A percentile compares a stretch with the other conserved stretches of the same genome.
Conservation (phyloP, 495 filamentous ascomycete species). For the Tuber calosporum region DNA sequence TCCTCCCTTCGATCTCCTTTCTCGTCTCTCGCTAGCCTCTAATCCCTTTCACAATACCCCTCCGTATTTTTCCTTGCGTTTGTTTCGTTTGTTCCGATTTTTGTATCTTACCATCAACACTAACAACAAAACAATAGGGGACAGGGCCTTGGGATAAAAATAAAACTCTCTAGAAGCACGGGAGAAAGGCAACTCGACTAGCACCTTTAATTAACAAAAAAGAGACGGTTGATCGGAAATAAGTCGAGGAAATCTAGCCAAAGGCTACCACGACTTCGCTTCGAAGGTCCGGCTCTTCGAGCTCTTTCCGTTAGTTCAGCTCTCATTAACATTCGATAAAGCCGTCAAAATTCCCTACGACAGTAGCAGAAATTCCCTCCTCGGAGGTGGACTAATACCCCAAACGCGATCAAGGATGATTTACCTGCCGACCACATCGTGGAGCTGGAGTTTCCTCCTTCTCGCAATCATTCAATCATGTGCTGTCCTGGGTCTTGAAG, state of each 20-base stretch:
- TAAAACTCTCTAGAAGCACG: slow-evolving; percentile 17
- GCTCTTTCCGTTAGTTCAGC: slow-evolving; percentile 18
- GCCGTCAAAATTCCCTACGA: slow-evolving; percentile 50
- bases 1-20: slow-evolving; percentile 31
- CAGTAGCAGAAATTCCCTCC: slow-evolving; percentile 58
- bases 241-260: slow-evolving; percentile 15
- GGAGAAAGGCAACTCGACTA: slow-evolving; percentile 21
- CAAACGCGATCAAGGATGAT: slow-evolving; percentile 47
- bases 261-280: slow-evolving; percentile 28
- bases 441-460: slow-evolving; percentile 81
- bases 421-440: slow-evolving; percentile 68
- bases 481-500: slow-evolving; percentile 73
- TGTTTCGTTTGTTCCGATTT: slow-evolving; percentile 22
- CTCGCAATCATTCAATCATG: slow-evolving; percentile 67
- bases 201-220: slow-evolving; percentile 7
- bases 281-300: slow-evolving; percentile 26
- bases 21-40: slow-evolving; percentile 15
- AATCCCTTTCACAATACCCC: slow-evolving; percentile 4
- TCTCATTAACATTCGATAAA: slow-evolving; percentile 35
- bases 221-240: slow-evolving; percentile 9
- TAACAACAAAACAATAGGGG: slow-evolving; percentile 12
- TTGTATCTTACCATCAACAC: slow-evolving; percentile 22
- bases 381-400: slow-evolving; percentile 54
- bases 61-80: slow-evolving; percentile 12
- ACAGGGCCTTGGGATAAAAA: not conserved